Base-by-base conservation (phyloP, 805 yeast genomes). In the Wickerhamomyces bovis region DNA sequence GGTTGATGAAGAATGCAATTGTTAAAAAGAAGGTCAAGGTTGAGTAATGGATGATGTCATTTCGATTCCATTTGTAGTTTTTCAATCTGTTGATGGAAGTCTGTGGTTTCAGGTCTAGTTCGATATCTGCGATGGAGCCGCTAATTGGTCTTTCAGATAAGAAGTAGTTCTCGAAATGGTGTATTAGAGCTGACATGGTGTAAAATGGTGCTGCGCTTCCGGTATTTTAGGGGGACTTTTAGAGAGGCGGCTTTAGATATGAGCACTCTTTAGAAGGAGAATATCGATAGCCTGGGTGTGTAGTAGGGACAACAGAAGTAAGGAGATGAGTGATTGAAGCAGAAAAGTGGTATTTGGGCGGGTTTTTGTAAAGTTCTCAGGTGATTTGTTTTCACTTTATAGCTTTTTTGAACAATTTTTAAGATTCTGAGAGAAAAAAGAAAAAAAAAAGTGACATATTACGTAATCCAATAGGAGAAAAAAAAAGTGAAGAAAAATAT, bases 1-100 rank as follows among this genome's bases (percentile, higher is more conserved):
- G 86, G 51, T 78, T 72, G 45, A 81, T 69, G 47, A 76, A 58
- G 44, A 81, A 76, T 11, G 82, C 86, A 61, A 80, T 77, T 33
- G 75, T 52, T 60, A 82, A 71, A 52, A 88, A 74, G 51, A 71
- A 59, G 38, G 76, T 52, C 51, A 79, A 56, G 55, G 81, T 69
- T 31, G 74, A 67, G 68, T 75, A 72, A 75, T 76, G 78, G 43
- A 68, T 57, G 49, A 77, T 60, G 52, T 87, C 95, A 31, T 66
- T 63, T 12, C 55, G 50, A 0, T 72, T 63, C 65, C 76, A 72
- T 38, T 67, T 61, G 54, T 72, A 74, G 33, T 62, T 61, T 57
- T 66, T 68, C 36, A 81, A 58, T 53, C 67, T 69, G 42, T 61
- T 52, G 38, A 81, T 50, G 3, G 77, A 65, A 16, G 64, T 54